phyloP scores from a whole-genome alignment of 2,329 filamentous ascomycete genomes.

The Penicillium sp. region DNA sequence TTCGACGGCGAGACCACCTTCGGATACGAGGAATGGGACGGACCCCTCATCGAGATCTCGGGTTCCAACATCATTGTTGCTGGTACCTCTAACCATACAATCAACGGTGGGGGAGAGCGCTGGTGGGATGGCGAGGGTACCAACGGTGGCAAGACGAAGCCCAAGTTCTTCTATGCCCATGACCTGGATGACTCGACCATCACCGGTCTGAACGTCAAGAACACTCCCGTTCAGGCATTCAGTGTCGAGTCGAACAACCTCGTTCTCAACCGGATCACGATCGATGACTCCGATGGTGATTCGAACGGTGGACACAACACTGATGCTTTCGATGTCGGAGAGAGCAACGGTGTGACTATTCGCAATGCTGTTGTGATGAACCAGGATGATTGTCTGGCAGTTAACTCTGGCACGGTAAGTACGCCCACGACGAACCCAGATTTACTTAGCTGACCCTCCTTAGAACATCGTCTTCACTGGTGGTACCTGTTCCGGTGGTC shows the following conservation, averaged over 20 bases:
- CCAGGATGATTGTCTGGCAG: slow-evolving; percentile 61
- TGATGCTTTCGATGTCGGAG: slow-evolving; percentile 41
- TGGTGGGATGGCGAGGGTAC: slow-evolving; percentile 47
- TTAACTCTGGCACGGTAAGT: slow-evolving; percentile 55
- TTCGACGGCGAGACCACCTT: slow-evolving; percentile 68
- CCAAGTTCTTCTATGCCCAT: slow-evolving; percentile 62
- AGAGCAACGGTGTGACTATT: slow-evolving; percentile 53
- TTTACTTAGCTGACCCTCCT: neutral
- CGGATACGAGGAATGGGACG: slow-evolving; percentile 64
- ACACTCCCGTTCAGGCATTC: slow-evolving; percentile 41
- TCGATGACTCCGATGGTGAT: slow-evolving; percentile 60
- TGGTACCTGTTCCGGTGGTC: slow-evolving; percentile 31
- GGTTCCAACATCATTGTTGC: slow-evolving; percentile 58
- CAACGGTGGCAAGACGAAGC: slow-evolving; percentile 64
- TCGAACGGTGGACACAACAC: slow-evolving; percentile 51
- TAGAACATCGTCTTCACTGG: slow-evolving; percentile 32
- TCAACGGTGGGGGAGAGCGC: slow-evolving; percentile 55
- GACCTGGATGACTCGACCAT: slow-evolving; percentile 33
- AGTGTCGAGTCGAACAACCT: slow-evolving; percentile 50
- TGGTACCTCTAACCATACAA: slow-evolving; percentile 51
- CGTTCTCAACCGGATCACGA: slow-evolving; percentile 53
- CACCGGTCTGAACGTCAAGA: slow-evolving; percentile 34
- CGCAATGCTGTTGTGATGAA: slow-evolving; percentile 54
- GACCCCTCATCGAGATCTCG: slow-evolving; percentile 63
- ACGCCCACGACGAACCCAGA: neutral